Evolutionary conservation across 345 rosid species (phyloP).

Genomic region (Eucalyptus cladocalyx): DNA sequence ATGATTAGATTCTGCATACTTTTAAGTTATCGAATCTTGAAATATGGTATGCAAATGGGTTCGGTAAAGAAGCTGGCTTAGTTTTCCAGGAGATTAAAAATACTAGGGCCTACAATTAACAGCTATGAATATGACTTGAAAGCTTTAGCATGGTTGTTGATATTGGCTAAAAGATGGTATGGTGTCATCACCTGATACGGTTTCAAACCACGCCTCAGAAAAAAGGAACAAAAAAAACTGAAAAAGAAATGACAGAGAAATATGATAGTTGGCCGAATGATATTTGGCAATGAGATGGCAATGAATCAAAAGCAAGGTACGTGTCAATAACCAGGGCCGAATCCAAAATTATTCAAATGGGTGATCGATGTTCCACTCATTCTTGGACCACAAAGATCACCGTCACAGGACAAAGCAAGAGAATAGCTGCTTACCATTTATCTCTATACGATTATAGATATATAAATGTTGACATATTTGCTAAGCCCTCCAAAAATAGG

Average conservation of each 20-base stretch:
- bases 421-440: background rate
- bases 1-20: background rate
- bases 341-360: background rate
- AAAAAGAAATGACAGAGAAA: background rate
- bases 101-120: background rate
- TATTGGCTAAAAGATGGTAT: background rate
- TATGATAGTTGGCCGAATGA: background rate
- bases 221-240: background rate
- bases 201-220: background rate
- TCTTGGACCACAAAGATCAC: background rate
- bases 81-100: background rate
- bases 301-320: background rate
- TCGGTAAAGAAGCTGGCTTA: background rate
- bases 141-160: background rate
- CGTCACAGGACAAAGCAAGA: background rate
- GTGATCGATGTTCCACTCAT: background rate
- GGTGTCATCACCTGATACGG: background rate
- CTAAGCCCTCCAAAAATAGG: background rate
- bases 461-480: background rate
- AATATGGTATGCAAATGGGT: background rate
- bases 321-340: background rate
- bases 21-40: background rate
- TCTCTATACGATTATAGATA: background rate
- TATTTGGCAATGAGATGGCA: background rate
- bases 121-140: background rate